Conservation (phyloP, 1,284 basidiomycete genomes). For the Microbotryum lychnidis-dioicae region DNA sequence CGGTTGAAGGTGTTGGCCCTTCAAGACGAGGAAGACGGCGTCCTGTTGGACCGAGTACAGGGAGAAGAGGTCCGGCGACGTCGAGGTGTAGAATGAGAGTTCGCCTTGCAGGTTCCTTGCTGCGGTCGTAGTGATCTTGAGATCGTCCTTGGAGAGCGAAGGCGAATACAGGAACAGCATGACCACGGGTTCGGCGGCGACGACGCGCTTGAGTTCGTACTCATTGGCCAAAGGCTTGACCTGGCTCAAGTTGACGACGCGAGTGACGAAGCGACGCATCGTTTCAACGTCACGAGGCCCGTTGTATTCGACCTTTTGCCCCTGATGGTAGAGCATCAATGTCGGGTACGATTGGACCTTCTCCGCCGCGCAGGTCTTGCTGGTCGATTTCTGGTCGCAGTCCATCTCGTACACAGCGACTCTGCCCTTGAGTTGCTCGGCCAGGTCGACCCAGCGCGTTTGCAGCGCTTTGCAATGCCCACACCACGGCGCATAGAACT, state of each 20-base stretch:
- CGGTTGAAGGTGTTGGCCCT: slow-evolving; percentile 49
- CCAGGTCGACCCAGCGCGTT: slow-evolving; percentile 68
- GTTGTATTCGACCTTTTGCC: slow-evolving; percentile 57
- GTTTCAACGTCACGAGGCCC: slow-evolving; percentile 60
- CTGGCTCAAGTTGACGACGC: slow-evolving; percentile 1
- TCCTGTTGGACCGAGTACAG: slow-evolving; percentile 43
- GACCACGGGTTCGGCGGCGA: slow-evolving; percentile 55
- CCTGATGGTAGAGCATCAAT: slow-evolving; percentile 51
- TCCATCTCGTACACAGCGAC: slow-evolving; percentile 74
- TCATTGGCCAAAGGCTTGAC: slow-evolving; percentile 41
- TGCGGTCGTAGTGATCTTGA: slow-evolving; percentile 49
- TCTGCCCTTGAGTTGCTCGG: slow-evolving; percentile 55
- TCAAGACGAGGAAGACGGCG: slow-evolving; percentile 60
- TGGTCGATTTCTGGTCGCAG: slow-evolving; percentile 58
- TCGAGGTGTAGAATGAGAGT: slow-evolving; percentile 57
- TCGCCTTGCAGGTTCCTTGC: slow-evolving; percentile 58
- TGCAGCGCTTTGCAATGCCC: slow-evolving; percentile 50
- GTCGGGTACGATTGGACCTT: slow-evolving; percentile 71
- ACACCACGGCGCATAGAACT: slow-evolving; percentile 91
- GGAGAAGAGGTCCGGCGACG: slow-evolving; percentile 35
- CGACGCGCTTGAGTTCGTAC: slow-evolving; percentile 46
- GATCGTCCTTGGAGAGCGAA: slow-evolving; percentile 36
- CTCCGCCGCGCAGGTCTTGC: slow-evolving; percentile 55
- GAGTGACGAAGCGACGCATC: slow-evolving; percentile 54
- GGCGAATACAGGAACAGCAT: slow-evolving; percentile 64